Base-by-base conservation (phyloP, 345 rosid genomes). In the Pseudoturritis turrita region DNA sequence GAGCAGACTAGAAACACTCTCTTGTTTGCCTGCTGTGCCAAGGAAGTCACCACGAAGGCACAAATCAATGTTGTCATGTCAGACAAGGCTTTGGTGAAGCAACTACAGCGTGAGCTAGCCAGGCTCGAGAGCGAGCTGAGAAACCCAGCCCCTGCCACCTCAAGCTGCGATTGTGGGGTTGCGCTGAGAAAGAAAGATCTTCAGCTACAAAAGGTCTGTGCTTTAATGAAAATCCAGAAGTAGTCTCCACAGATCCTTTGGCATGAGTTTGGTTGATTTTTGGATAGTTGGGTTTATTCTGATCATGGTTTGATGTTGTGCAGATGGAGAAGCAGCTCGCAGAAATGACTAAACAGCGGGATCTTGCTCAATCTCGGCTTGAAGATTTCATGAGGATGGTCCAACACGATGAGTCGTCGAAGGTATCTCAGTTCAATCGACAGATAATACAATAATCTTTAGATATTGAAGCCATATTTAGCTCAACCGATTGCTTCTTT, bases 61-160 rank as follows among this genome's bases (percentile, higher is more conserved):
- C 99, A 95, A 74, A 91, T 95, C 73, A 95, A 95, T 75, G 91
- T 95, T 40, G 97, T 95, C 76, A 89, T 95, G 99, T 95, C 99
- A 67, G 97, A 95, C 78, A 95, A 91, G 86, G 96, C 96, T 26
- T 78, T 95, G 81, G 99, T 95, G 70, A 91, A 95, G 83, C 99
- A 91, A 61, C 82, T 95, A 77, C 97, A 91, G 71, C 88, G 68
- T 61, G 99, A 95, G 76, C 64, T 95, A 79, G 97, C 99, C 69
- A 84, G 99, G 77, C 77, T 95, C 70, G 99, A 95, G 80, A 84
- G 85, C 46, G 99, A 95, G 87, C 74, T 95, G 82, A 89, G 81
- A 75, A 78, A 70, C 81, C 96, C 96, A 62, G 78, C 62, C 35
- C 87, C 91, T 57, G 70, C 85, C 62, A 65, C 84, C 47, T 82